Base-by-base conservation (phyloP, 768 basidiomycete species). In the Cystobasidium tubakii region DNA sequence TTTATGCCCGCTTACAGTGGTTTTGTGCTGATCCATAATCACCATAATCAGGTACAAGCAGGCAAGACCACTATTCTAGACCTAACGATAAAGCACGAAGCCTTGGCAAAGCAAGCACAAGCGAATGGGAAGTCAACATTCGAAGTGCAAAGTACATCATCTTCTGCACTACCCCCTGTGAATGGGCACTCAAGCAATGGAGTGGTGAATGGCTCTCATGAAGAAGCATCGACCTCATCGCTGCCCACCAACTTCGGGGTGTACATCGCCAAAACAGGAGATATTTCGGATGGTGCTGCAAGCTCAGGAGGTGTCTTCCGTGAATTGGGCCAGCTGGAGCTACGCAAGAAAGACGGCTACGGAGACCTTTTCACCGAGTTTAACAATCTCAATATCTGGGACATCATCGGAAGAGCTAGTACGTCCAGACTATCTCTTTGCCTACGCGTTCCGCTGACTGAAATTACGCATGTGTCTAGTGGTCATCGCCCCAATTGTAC, bases 41-140 rank as follows among this genome's bases (percentile, higher is more conserved):
- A 17, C 2, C 25, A n/a, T 21, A n/a, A 50, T 9, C 54, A 71
- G 69, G 69, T 71, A 29, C 69, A 71, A 71, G 54, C 43, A n/a
- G 72, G 72, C 44, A 66, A 73, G n/a, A 73, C 72, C 15, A 73
- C 64, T 4, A 33, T 73, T 23, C 63, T 73, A 34, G 72, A 73
- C 63, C 66, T 73, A 25, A 73, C 72, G 6, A 73, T 73, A 19
- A 67, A 65, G 63, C 69, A 71, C 55, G 69, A 71, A 36, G 29
- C 34, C 9, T 34, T 71, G 12, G 71, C 71, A 31, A 34, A 50
- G n/a, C 57, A n/a, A 29, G 62, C 62, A 12, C 60, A 42, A 42
- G 54, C 53, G 29, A 60, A 57, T 23, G 69, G 57, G 21, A 34
- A 23, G n/a, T 60, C 34, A 4, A 3, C 13, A 15, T 62, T 72